Base-by-base conservation (phyloP, 1,139 yeast species). In the Pichia sp. region DNA sequence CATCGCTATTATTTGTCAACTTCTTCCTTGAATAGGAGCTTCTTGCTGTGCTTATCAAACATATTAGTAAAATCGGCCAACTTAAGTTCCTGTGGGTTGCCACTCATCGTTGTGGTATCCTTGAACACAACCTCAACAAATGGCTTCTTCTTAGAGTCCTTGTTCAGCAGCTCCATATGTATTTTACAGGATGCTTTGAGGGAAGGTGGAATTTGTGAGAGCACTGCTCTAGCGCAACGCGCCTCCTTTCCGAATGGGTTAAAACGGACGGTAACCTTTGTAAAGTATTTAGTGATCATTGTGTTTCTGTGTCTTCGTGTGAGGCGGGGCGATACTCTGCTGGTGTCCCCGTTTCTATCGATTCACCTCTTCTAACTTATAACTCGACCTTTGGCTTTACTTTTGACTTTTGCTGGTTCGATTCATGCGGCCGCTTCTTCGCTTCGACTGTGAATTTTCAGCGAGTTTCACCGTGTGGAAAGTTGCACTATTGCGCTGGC, bases 211-310 rank as follows among this genome's bases (percentile, higher is more conserved):
- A 88, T 72, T 39, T 86, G 72, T 14, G 94, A 72, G 35, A 88
- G 71, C 52, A 88, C 80, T 15, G 84, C 64, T 50, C 97, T 74
- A 3, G 94, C 88, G 7, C 85, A 68, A 58, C 79, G 82, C 28
- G 91, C 94, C 47, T 82, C 84, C 27, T 68, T 60, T 1, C 77
- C 72, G 44, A 84, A 72, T 1, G 96, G 96, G 55, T 83, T 77
- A 66, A 86, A 86, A 55, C 69, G 77, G 33, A 86, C 85, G 30
- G 67, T 64, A n/a, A 85, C 85, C 50, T 77, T 77, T 27, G 85
- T 66, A 60, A 86, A 83, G 62, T 80, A 85, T 60, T 84, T 84
- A 33, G 95, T 86, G 51, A 86, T 80, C 95, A 86, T 85, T 9
- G 15, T n/a, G n/a, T n/a, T n/a, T n/a, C n/a, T n/a, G n/a, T n/a